Conservation (phyloP, 352 stramenopile genomes). For the Globisporangium radiosum region DNA sequence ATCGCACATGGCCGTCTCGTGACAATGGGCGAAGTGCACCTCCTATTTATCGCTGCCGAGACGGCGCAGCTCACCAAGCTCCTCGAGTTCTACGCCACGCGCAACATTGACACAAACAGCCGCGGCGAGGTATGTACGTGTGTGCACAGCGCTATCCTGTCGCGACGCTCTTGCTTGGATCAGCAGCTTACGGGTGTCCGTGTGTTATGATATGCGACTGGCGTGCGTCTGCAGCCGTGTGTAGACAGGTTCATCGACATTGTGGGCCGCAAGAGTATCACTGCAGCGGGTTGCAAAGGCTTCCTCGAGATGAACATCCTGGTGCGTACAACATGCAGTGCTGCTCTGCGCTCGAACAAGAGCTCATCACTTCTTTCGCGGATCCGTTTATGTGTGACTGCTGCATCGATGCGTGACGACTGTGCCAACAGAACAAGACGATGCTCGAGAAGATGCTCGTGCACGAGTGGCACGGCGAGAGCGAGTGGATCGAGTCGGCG, state of each 20-base stretch:
- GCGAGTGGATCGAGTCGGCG: constrained; percentile 48
- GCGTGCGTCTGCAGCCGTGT: constrained; percentile 27
- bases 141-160: background rate
- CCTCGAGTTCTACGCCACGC: constrained; percentile 34
- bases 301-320: constrained; percentile 81
- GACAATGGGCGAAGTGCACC: constrained; percentile 46
- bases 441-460: constrained; percentile 67
- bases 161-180: background rate
- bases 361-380: too few relatives aligned
- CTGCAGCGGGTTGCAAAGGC: constrained; percentile 35
- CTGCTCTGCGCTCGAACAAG: too few relatives aligned
- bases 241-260: constrained; percentile 73
- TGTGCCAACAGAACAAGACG: constrained; percentile 21
- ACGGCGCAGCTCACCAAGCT: constrained; percentile 32
- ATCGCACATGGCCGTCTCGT: constrained; percentile 53
- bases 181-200: background rate
- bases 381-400: too few relatives aligned
- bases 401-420: too few relatives aligned
- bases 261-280: constrained; percentile 44
- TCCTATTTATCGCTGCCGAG: constrained; percentile 53
- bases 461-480: constrained; percentile 53
- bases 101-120: constrained; percentile 53
- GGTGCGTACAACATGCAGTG: constrained; percentile 20
- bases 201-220: background rate
- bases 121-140: constrained; percentile 30